These are phyloP conservation scores for Wolfiporia cocos DNA, from an alignment of 1,284 basidiomycete species.

Conservation along the genomic window DNA sequence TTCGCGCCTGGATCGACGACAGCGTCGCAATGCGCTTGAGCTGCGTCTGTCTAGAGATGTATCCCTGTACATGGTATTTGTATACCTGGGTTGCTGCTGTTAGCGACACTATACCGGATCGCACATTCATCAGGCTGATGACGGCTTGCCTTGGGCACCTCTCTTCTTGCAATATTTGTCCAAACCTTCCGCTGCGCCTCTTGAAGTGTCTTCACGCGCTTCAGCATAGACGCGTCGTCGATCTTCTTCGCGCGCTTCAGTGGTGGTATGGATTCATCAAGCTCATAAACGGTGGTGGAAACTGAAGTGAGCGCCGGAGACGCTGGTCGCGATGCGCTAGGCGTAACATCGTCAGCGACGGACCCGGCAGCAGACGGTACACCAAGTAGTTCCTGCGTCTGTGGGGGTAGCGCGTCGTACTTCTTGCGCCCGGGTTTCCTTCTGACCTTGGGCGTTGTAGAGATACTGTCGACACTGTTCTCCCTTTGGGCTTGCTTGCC, in stretches of 20 bases:
- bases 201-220: conserved; percentile 71
- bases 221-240: conserved; percentile 63
- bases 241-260: conserved; percentile 70
- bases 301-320: conserved; percentile 54
- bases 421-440: conserved; percentile 40
- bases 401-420: conserved; percentile 32
- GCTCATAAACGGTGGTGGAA: conserved; percentile 59
- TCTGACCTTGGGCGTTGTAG: conserved; percentile 31
- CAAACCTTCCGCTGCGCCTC: conserved; percentile 85
- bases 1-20: conserved; percentile 77
- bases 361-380: conserved; percentile 52
- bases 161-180: conserved; percentile 77
- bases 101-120: conserved; percentile 8
- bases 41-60: conserved; percentile 59
- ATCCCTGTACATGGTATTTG: conserved; percentile 66
- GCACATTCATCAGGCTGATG: background rate
- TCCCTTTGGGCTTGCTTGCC: conserved; percentile 32
- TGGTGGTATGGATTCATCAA: conserved; percentile 61
- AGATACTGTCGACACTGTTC: conserved; percentile 37
- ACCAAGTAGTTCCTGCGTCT: conserved; percentile 44
- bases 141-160: conserved; percentile 68
- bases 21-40: conserved; percentile 74
- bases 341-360: conserved; percentile 31
- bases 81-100: too few species aligned
- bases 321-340: conserved; percentile 45